Percentiles rank a stretch among this genome's conserved stretches.
Conservation (phyloP, 306 rosid species). For the Crataegus laevigata region DNA sequence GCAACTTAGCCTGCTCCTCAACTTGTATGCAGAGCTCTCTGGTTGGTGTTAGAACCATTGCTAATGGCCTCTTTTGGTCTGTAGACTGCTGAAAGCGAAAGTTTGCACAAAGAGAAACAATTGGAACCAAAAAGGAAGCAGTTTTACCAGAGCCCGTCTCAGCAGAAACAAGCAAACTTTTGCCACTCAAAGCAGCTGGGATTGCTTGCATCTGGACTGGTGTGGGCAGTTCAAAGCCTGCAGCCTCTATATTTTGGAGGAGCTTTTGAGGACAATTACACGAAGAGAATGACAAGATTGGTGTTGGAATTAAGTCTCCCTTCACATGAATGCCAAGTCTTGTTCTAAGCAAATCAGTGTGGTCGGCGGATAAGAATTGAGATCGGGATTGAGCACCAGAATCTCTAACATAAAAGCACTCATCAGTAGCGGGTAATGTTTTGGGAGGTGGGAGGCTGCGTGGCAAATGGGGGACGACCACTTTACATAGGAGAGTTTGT, state of each 20-base stretch:
- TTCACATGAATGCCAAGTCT: constrained; percentile 57
- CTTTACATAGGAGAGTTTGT: constrained; percentile 39
- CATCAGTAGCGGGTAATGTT: constrained; percentile 52
- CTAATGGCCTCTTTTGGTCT: constrained; percentile 49
- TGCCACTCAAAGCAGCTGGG: constrained; percentile 62
- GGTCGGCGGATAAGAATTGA: constrained; percentile 24
- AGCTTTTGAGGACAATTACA: constrained; percentile 62
- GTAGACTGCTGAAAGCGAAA: constrained; percentile 24
- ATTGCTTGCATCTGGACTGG: constrained; percentile 94
- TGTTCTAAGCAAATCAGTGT: constrained; percentile 44
- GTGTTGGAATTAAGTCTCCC: constrained; percentile 46
- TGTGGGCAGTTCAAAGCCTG: constrained; percentile 74
- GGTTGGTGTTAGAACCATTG: constrained; percentile 69
- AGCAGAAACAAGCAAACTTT: constrained; percentile 69
- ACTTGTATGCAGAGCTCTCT: constrained; percentile 78
- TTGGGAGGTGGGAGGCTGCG: constrained; percentile 21
- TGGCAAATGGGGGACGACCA: constrained; percentile 14
- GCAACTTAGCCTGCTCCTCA: constrained; percentile 73
- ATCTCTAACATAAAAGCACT: constrained; percentile 68
- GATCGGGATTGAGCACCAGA: constrained; percentile 18
- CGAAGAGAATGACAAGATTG: constrained; percentile 48
- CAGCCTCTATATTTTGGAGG: constrained; percentile 61
- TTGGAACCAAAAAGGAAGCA: constrained; percentile 66
- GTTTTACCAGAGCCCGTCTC: constrained; percentile 83
- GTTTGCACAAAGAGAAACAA: constrained; percentile 45